A percentile compares a stretch with the other conserved stretches of the same genome.
Conservation (phyloP, 129 eudicot genomes). For the Artemisia annua region DNA sequence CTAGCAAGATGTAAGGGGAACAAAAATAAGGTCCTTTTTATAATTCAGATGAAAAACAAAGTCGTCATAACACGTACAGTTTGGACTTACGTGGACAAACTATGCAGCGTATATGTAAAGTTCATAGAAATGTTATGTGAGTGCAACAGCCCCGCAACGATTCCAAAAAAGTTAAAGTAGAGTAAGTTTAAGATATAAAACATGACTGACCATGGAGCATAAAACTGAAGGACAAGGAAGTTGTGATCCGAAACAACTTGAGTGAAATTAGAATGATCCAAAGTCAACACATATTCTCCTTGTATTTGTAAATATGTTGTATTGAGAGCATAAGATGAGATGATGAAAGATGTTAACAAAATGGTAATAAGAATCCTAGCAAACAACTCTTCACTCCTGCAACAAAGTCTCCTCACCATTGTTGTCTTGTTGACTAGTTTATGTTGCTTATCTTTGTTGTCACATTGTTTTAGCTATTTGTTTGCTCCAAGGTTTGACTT, state of each 20-base stretch:
- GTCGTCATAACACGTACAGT: too few species aligned
- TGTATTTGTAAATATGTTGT: background rate
- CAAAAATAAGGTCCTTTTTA: too few species aligned
- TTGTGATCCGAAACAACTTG: slow-evolving; percentile 35
- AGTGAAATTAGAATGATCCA: slow-evolving; percentile 53
- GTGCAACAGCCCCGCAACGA: too few species aligned
- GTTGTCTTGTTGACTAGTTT: background rate
- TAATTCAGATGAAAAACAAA: too few species aligned
- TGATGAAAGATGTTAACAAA: slow-evolving; percentile 10
- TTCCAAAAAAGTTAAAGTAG: background rate
- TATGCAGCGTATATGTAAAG: too few species aligned
- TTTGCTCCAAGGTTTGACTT: too few species aligned
- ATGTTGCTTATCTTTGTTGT: too few species aligned
- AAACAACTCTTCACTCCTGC: background rate
- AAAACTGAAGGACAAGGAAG: slow-evolving; percentile 61
- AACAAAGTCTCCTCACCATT: slow-evolving; percentile 26
- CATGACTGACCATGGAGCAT: slow-evolving; percentile 53
- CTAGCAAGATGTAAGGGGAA: background rate
- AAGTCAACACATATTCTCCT: slow-evolving; percentile 44
- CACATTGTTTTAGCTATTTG: too few species aligned
- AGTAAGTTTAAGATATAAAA: background rate
- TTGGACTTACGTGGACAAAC: too few species aligned
- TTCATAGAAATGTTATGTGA: too few species aligned
- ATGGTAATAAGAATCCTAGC: background rate
- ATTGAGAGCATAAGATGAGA: background rate